phyloP scores from a whole-genome alignment of 208 protist genomes.

The Blechomonas ayalai region DNA sequence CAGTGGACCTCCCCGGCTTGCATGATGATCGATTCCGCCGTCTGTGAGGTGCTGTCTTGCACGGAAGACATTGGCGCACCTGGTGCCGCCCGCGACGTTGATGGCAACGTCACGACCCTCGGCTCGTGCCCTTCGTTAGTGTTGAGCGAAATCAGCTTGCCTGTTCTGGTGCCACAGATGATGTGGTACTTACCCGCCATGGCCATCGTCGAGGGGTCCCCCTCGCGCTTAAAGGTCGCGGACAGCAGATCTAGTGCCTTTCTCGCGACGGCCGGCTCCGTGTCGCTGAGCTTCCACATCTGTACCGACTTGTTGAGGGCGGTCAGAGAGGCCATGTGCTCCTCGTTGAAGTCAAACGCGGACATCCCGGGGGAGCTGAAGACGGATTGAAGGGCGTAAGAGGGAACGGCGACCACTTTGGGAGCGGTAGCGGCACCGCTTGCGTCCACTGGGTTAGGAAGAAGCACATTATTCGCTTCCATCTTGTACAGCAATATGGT shows the following conservation, averaged over 20 bases:
- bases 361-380: conserved; percentile 44
- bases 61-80: no score
- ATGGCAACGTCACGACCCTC: conserved; percentile 21
- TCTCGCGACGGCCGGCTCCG: conserved; percentile 43
- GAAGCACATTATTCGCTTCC: conserved; percentile 12
- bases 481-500: conserved; percentile 52
- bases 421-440: conserved; percentile 1
- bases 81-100: not conserved
- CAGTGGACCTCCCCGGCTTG: conserved; percentile 31
- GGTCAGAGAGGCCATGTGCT: conserved; percentile 59
- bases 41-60: no score
- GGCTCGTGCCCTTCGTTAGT: conserved; percentile 52
- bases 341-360: conserved; percentile 80
- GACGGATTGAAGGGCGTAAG: conserved; percentile 43
- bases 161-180: conserved; percentile 63
- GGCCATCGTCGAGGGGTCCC: conserved; percentile 56
- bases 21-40: no score
- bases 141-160: conserved; percentile 72
- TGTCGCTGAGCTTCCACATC: conserved; percentile 49
- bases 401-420: conserved; percentile 10
- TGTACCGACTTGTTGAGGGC: conserved; percentile 26
- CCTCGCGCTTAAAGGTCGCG: conserved; percentile 47
- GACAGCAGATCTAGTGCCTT: conserved; percentile 19
- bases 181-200: conserved; percentile 77
- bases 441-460: not conserved